A percentile compares a stretch with the other conserved stretches of the same genome.
Evolutionary conservation across 495 filamentous ascomycete species (phyloP).

Genomic region (Cenococcum geophilum): DNA sequence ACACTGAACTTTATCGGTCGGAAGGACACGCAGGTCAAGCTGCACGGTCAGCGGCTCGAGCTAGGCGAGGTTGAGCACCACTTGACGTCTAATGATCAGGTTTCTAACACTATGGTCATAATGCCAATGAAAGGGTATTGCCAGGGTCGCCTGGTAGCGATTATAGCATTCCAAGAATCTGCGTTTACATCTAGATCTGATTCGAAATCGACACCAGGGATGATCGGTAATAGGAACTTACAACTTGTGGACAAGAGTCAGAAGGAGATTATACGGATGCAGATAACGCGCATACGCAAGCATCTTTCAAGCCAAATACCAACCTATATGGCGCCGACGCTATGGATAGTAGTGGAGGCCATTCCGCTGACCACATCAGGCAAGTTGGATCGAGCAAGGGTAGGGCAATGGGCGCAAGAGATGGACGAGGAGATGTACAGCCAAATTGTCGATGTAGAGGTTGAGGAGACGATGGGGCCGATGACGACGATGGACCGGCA

Average conservation of each 20-base stretch:
- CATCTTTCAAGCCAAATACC: conserved; percentile 25
- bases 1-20: conserved; percentile 33
- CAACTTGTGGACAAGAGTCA: conserved; percentile 9
- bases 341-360: conserved; percentile 16
- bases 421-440: conserved; percentile 20
- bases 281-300: conserved; percentile 22
- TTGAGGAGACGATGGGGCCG: neutral
- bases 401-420: conserved; percentile 23
- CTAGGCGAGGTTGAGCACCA: conserved; percentile 32
- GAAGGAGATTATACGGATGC: conserved; percentile 7
- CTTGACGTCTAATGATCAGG: conserved; percentile 18
- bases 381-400: conserved; percentile 26
- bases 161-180: conserved; percentile 21
- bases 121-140: conserved; percentile 26
- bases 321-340: conserved; percentile 32
- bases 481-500: too few species aligned
- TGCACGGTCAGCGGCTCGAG: conserved; percentile 32
- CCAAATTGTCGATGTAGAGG: neutral
- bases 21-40: conserved; percentile 35
- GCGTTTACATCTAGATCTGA: too few species aligned
- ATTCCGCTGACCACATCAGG: conserved; percentile 30
- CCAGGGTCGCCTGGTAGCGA: conserved; percentile 24
- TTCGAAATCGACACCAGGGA: neutral
- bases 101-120: conserved; percentile 20
- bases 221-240: neutral